Evolutionary conservation across 2,329 filamentous ascomycete species (phyloP).

Genomic region (Fusarium odoratissimum): DNA sequence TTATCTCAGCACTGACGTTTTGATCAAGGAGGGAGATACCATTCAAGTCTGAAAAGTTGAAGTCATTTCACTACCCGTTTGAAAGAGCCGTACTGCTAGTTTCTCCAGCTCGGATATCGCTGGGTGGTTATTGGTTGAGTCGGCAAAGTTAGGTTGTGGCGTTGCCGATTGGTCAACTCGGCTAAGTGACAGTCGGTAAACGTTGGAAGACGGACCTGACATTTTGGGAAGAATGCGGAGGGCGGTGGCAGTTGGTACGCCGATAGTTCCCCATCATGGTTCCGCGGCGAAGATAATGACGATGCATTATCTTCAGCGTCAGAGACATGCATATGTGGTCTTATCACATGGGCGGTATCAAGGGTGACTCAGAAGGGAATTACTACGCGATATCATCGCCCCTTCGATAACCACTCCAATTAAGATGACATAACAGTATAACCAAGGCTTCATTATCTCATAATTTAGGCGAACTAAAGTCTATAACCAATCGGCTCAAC

Average conservation of each 20-base stretch:
- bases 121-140: slow-evolving; percentile 14
- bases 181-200: slow-evolving; percentile 1
- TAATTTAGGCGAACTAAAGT: neutral
- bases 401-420: neutral
- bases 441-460: neutral
- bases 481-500: slow-evolving; percentile 16
- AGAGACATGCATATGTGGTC: neutral
- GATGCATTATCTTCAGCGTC: neutral
- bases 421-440: neutral
- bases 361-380: neutral
- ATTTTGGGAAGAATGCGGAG: neutral
- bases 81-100: slow-evolving; percentile 7
- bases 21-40: neutral
- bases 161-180: slow-evolving; percentile 31
- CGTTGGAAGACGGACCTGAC: neutral
- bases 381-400: neutral
- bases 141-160: slow-evolving; percentile 15
- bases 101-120: slow-evolving; percentile 8
- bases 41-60: neutral
- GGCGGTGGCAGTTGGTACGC: neutral
- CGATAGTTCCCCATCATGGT: neutral
- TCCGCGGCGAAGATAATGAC: neutral
- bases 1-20: neutral
- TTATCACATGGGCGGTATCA: neutral
- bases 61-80: slow-evolving; percentile 3